Conservation (phyloP, 225 moss, liverwort and hornwort genomes). For the Ulota crispa region DNA sequence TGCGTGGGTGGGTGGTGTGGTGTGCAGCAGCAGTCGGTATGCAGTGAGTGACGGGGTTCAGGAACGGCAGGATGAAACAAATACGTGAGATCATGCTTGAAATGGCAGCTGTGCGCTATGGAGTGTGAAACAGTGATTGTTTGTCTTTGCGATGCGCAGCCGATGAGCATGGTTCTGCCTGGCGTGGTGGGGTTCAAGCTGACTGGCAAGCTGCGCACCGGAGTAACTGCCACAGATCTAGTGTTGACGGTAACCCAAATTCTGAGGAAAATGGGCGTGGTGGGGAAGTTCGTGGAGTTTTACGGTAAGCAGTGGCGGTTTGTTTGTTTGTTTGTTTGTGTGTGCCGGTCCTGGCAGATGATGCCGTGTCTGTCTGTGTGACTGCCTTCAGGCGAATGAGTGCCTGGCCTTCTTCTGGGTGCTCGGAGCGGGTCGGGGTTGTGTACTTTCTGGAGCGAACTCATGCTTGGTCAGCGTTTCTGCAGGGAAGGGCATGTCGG, state of each 20-base stretch:
- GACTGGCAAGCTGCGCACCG: conserved; percentile 70
- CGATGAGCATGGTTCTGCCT: conserved; percentile 98
- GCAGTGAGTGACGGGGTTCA: not conserved
- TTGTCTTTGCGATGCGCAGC: conserved; percentile 48
- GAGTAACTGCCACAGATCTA: conserved; percentile 96
- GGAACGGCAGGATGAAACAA: not conserved
- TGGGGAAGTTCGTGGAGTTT: conserved; percentile 96
- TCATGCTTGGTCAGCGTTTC: conserved; percentile 11
- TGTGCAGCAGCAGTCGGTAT: not conserved
- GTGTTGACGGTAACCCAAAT: conserved; percentile 93
- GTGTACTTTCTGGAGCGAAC: not conserved
- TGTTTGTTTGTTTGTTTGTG: not conserved
- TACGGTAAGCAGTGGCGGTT: conserved; percentile 61
- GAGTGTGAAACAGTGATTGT: conserved; percentile 12
- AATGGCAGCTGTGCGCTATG: not conserved
- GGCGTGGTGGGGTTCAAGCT: conserved; percentile 95
- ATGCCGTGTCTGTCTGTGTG: not conserved
- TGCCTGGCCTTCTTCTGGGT: not conserved
- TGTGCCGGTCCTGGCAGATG: not conserved
- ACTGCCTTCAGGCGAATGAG: not conserved
- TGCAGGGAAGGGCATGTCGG: conserved; percentile 80
- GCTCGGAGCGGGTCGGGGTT: not conserved
- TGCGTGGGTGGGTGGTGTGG: conserved; percentile 1
- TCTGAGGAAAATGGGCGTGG: conserved; percentile 89
- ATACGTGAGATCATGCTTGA: not conserved